Conservation (phyloP, 2,329 filamentous ascomycete species). For the Chaetothyriales sp. region DNA sequence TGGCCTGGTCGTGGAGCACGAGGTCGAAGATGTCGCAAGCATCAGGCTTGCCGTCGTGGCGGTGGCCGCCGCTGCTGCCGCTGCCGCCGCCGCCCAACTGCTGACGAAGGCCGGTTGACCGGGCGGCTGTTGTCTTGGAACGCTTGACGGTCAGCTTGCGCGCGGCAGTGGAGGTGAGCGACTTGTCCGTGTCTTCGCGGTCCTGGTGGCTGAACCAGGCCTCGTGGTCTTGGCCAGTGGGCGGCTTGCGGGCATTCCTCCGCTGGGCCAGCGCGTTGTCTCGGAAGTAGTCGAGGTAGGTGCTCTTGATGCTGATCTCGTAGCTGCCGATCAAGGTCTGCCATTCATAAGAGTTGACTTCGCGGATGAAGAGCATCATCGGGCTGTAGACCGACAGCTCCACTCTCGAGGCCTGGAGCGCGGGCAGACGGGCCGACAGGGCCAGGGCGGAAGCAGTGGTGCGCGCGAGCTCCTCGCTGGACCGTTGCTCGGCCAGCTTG, state of each 20-base stretch:
- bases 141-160: constrained; percentile 88
- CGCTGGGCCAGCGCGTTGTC: constrained; percentile 69
- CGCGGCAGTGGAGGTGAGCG: constrained; percentile 55
- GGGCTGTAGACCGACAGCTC: constrained; percentile 79
- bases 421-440: constrained; percentile 52
- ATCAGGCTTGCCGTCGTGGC: constrained; percentile 51
- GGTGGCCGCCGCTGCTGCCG: no score
- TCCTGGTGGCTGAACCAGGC: constrained; percentile 83
- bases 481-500: constrained; percentile 57
- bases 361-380: constrained; percentile 73
- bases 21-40: constrained; percentile 71
- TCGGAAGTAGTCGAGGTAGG: constrained; percentile 73
- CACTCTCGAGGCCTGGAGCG: constrained; percentile 58
- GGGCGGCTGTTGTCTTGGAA: constrained; percentile 66
- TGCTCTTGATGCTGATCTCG: constrained; percentile 57
- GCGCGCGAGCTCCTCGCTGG: constrained; percentile 44
- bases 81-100: no score
- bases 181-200: constrained; percentile 65
- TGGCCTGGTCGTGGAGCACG: constrained; percentile 67
- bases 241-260: constrained; percentile 58
- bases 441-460: constrained; percentile 33
- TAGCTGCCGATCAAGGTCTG: constrained; percentile 66
- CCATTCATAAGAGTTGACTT: constrained; percentile 73
- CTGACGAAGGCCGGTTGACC: constrained; percentile 27
- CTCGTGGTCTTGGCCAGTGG: constrained; percentile 63